phyloP scores from a whole-genome alignment of 805 yeast species.

The Saturnispora quitensis region DNA sequence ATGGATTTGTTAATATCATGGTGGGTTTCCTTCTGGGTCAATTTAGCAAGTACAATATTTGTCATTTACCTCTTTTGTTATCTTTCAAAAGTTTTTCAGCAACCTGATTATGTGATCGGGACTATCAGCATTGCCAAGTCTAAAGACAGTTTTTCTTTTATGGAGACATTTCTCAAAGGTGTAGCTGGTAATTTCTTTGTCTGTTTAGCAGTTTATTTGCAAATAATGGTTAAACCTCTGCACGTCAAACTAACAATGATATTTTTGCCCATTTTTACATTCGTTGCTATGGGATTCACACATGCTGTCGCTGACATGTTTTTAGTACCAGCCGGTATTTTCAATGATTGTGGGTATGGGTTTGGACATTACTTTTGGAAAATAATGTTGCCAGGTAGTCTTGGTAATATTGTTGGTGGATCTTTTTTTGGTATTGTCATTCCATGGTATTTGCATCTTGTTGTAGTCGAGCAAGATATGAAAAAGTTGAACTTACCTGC shows the following conservation, averaged over 20 bases:
- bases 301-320: constrained; percentile 83
- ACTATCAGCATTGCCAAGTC: constrained; percentile 38
- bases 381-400: constrained; percentile 54
- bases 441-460: constrained; percentile 67
- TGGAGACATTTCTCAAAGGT: constrained; percentile 57
- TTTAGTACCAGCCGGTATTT: constrained; percentile 52
- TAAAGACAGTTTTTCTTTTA: constrained; percentile 39
- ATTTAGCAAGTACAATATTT: constrained; percentile 55
- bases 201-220: constrained; percentile 65
- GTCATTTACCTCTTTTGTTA: constrained; percentile 57
- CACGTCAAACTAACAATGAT: constrained; percentile 65
- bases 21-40: constrained; percentile 58
- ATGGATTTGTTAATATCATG: constrained; percentile 58
- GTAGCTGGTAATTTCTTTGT: constrained; percentile 75
- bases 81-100: constrained; percentile 40
- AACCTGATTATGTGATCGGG: constrained; percentile 36
- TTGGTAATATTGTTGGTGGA: constrained; percentile 82
- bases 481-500: constrained; percentile 51
- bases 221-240: constrained; percentile 67
- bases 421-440: constrained; percentile 49
- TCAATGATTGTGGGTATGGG: constrained; percentile 55
- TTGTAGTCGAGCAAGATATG: constrained; percentile 65
- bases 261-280: constrained; percentile 62
- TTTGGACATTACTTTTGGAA: constrained; percentile 68
- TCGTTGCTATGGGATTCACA: constrained; percentile 70